phyloP scores from a whole-genome alignment of 176 grass and related monocot species.

The Aegilops umbellulata region DNA sequence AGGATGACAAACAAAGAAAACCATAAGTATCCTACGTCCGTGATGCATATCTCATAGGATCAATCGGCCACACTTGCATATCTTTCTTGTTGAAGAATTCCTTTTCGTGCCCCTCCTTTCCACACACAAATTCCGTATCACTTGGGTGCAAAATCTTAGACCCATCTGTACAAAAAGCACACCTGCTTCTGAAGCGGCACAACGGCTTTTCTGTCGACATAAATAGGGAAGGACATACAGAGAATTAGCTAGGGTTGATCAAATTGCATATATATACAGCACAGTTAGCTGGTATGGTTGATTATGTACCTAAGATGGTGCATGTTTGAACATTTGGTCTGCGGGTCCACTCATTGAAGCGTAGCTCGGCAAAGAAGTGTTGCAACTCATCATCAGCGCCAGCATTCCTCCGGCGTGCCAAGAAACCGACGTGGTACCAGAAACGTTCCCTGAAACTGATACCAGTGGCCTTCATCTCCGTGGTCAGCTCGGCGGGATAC shows the following conservation, averaged over 20 bases:
- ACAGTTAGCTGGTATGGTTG: background rate
- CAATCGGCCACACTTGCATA: background rate
- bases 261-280: background rate
- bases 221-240: background rate
- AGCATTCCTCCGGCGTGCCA: background rate
- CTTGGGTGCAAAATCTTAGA: conserved; percentile 1
- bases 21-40: background rate
- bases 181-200: background rate
- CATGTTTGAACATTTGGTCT: background rate
- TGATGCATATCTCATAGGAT: background rate
- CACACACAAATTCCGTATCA: background rate
- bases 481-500: background rate
- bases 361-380: background rate
- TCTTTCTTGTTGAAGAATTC: background rate
- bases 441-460: background rate
- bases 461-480: background rate
- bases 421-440: background rate
- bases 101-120: background rate
- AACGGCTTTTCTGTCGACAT: background rate
- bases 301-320: background rate
- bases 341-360: background rate
- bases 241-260: background rate
- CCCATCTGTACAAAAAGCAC: background rate
- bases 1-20: background rate
- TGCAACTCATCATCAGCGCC: background rate